These are phyloP conservation scores for Lachnellula hyalina DNA, from an alignment of 2,329 filamentous ascomycete species.

Conservation along the genomic window DNA sequence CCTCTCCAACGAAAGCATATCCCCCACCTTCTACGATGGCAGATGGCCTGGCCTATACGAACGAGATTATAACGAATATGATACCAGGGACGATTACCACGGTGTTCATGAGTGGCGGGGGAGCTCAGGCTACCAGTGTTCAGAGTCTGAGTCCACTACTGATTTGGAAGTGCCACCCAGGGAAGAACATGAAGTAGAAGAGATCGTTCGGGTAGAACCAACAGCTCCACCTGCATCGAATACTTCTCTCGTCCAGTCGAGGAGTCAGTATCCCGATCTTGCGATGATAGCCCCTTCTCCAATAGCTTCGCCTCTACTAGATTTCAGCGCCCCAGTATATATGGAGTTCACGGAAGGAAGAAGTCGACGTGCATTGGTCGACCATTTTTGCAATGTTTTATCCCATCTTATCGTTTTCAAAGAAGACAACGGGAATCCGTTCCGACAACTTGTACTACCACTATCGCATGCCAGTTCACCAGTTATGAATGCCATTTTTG, in stretches of 20 bases:
- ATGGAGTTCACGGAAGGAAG: conserved; percentile 51
- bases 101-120: conserved; percentile 20
- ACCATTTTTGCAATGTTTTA: conserved; percentile 59
- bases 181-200: conserved; percentile 22
- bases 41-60: conserved; percentile 22
- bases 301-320: conserved; percentile 34
- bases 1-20: conserved; percentile 16
- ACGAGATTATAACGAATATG: conserved; percentile 4
- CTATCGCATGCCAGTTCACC: conserved; percentile 49
- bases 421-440: conserved; percentile 58
- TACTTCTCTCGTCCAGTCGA: conserved; percentile 16
- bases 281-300: conserved; percentile 29
- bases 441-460: conserved; percentile 58
- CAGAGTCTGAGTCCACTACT: conserved; percentile 14
- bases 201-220: conserved; percentile 19
- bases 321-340: conserved; percentile 49
- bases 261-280: conserved; percentile 29
- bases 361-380: conserved; percentile 51
- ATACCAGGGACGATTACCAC: conserved; percentile 7
- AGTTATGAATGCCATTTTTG: conserved; percentile 79
- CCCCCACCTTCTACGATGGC: conserved; percentile 16
- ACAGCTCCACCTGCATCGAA: conserved; percentile 1
- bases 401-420: conserved; percentile 62
- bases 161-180: conserved; percentile 20
- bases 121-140: conserved; percentile 17